A percentile compares a stretch with the other conserved stretches of the same genome.
These are phyloP conservation scores for Drosera capensis DNA, from an alignment of 148 eudicot species.

Conservation along the genomic window DNA sequence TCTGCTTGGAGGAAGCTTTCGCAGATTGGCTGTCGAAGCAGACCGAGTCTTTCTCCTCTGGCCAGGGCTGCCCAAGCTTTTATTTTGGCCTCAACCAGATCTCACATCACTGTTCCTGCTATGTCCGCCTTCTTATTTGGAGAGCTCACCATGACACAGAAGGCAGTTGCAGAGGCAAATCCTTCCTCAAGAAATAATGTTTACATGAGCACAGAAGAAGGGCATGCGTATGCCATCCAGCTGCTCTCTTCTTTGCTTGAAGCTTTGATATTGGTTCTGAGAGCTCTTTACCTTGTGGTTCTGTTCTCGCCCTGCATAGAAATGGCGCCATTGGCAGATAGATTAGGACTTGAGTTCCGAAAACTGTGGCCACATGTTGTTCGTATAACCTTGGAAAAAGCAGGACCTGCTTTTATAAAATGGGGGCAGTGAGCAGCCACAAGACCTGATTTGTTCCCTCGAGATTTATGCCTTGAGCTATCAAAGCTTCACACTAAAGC, in stretches of 20 bases:
- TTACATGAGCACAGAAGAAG: conserved; percentile 11
- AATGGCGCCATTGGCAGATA: conserved; percentile 31
- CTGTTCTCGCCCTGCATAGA: conserved; percentile 23
- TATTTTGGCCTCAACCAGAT: conserved; percentile 22
- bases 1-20: conserved; percentile 16
- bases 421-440: conserved; percentile 42
- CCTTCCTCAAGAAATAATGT: conserved; percentile 8
- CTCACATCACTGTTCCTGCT: conserved; percentile 18
- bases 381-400: conserved; percentile 24
- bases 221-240: conserved; percentile 14
- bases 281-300: conserved; percentile 20
- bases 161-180: conserved; percentile 15
- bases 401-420: conserved; percentile 36
- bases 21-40: conserved; percentile 5
- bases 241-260: conserved; percentile 10
- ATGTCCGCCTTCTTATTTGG: conserved; percentile 19
- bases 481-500: conserved; percentile 25
- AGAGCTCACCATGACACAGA: conserved; percentile 11
- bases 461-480: conserved; percentile 24
- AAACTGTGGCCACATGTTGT: conserved; percentile 25
- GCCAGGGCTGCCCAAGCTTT: conserved; percentile 22
- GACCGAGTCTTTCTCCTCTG: conserved; percentile 2
- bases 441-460: conserved; percentile 27
- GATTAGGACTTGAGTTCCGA: conserved; percentile 26
- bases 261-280: conserved; percentile 13